Percentiles rank a stretch among this genome's conserved stretches.
Conservation (phyloP, 352 stramenopile genomes). For the Phytophthora aleatoria region DNA sequence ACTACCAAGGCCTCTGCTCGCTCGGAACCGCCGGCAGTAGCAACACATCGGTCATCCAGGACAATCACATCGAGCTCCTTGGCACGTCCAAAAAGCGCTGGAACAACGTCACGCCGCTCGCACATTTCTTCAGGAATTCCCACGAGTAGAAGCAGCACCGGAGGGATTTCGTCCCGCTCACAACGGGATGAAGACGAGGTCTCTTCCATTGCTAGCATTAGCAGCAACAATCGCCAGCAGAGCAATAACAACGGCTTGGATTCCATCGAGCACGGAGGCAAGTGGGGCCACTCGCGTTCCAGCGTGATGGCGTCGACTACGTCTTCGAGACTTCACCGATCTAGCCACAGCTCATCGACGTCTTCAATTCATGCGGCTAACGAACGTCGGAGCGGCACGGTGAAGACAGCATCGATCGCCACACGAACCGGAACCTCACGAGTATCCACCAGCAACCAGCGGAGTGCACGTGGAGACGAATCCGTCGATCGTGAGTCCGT, state of each 20-base stretch:
- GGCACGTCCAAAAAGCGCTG: constrained; percentile 54
- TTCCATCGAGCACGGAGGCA: constrained; percentile 40
- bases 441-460: constrained; percentile 36
- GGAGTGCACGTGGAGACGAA: constrained; percentile 24
- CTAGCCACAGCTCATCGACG: constrained; percentile 34
- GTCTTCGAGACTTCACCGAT: constrained; percentile 44
- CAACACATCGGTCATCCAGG: constrained; percentile 26
- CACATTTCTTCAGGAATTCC: constrained; percentile 6
- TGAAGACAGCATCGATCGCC: constrained; percentile 31
- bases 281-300: constrained; percentile 54
- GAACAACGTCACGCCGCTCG: constrained; percentile 23
- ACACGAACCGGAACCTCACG: constrained; percentile 20
- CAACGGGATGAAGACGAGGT: constrained; percentile 41
- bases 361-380: constrained; percentile 33
- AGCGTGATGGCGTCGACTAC: constrained; percentile 28
- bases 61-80: constrained; percentile 33
- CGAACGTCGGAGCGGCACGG: constrained; percentile 17
- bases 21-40: constrained; percentile 32
- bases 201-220: constrained; percentile 25
- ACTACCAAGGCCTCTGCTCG: constrained; percentile 44
- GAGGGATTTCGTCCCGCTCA: constrained; percentile 26
- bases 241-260: constrained; percentile 49
- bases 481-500: constrained; percentile 30
- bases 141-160: constrained; percentile 16
- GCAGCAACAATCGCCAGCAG: constrained; percentile 33